phyloP scores from a whole-genome alignment of 208 protist genomes.

The Entamoeba invadens region DNA sequence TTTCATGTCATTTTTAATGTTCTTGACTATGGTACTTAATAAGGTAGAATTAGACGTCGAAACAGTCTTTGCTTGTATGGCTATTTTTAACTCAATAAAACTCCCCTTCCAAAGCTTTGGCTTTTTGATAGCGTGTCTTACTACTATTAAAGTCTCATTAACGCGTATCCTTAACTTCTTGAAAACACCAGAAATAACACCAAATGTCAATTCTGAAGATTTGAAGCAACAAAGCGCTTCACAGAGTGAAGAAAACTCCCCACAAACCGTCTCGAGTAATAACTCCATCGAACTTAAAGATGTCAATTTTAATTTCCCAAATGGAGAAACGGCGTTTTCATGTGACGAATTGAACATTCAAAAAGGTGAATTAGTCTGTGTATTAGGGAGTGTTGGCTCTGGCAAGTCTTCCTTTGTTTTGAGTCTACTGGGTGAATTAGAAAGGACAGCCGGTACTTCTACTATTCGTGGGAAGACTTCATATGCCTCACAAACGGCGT shows the following conservation, averaged over 20 bases:
- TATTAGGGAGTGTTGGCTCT: neutral
- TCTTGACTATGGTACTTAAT: neutral
- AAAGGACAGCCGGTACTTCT: neutral
- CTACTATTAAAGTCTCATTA: neutral
- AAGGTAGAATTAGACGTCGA: neutral
- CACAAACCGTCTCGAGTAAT: no score
- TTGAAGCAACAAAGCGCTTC: no score
- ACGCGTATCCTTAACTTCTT: neutral
- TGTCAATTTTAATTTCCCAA: neutral
- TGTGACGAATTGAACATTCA: neutral
- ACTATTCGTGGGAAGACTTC: slow-evolving; percentile 40
- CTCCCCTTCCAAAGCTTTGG: neutral
- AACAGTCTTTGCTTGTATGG: slow-evolving; percentile 3
- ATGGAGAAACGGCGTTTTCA: neutral
- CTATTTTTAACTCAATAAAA: neutral
- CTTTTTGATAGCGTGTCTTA: slow-evolving; percentile 4
- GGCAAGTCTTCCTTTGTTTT: slow-evolving; percentile 6
- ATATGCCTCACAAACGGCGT: slow-evolving; percentile 65
- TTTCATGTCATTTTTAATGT: slow-evolving; percentile 2
- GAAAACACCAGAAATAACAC: neutral
- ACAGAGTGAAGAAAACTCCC: neutral
- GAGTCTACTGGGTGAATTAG: slow-evolving; percentile 2
- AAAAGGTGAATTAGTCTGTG: neutral
- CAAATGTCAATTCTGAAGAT: no score
- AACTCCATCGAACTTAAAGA: neutral